These are phyloP conservation scores for Mrakia gelida DNA, from an alignment of 768 basidiomycete species.

Conservation along the genomic window DNA sequence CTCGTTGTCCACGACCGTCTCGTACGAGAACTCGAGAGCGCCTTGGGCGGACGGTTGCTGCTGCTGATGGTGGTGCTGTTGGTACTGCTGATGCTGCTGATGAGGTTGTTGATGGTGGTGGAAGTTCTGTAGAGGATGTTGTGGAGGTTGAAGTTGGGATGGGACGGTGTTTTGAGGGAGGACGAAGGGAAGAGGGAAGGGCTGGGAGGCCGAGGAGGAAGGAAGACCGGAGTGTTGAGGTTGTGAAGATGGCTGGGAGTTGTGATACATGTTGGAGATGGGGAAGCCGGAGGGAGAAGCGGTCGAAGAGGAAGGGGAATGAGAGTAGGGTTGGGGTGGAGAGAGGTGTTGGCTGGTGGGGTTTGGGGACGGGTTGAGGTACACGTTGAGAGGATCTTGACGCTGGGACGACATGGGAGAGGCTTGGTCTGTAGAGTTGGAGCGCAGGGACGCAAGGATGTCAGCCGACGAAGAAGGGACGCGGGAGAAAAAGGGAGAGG, in stretches of 20 bases:
- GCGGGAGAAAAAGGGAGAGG: background rate
- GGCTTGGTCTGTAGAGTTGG: background rate
- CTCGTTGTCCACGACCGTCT: conserved; percentile 29
- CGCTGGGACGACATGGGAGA: background rate
- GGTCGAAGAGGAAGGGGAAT: background rate
- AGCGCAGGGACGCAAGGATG: background rate
- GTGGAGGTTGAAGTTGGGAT: too few species aligned
- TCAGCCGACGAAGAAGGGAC: background rate
- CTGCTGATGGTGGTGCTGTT: background rate
- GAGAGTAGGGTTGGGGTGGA: background rate
- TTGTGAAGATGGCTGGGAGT: background rate
- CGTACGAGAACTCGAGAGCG: conserved; percentile 19
- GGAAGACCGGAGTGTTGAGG: background rate
- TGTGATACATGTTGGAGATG: background rate
- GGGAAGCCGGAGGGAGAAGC: background rate
- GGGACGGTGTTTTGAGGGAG: too few species aligned
- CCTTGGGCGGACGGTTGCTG: background rate
- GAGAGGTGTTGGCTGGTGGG: background rate
- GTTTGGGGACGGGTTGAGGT: conserved; percentile 1
- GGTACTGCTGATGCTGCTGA: background rate
- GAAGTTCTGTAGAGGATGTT: too few species aligned
- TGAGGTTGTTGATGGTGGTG: background rate
- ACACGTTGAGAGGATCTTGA: conserved; percentile 6
- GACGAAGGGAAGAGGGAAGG: too few species aligned
- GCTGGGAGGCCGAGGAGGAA: background rate